Percentiles rank a stretch among this genome's conserved stretches.
These are phyloP conservation scores for Cydonia oblonga DNA, from an alignment of 331 rosid species.

Conservation along the genomic window DNA sequence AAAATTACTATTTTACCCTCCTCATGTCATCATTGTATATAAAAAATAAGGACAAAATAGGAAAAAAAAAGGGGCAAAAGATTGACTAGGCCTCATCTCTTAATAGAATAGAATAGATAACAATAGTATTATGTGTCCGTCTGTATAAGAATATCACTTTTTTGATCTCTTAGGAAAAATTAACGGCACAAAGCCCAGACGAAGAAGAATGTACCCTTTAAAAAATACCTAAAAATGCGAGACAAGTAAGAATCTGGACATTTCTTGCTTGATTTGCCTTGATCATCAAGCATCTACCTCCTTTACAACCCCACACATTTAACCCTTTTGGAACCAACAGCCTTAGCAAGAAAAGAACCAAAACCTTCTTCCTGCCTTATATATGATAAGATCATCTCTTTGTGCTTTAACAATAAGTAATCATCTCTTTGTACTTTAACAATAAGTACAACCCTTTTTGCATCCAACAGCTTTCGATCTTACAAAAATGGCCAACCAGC, in stretches of 20 bases:
- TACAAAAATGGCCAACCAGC: slow-evolving; percentile 45
- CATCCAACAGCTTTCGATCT: slow-evolving; percentile 17
- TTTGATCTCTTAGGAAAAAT: neutral
- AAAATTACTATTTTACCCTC: too few species aligned
- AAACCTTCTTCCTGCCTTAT: slow-evolving; percentile 11
- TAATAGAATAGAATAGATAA: too few species aligned
- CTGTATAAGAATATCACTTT: slow-evolving; percentile 37
- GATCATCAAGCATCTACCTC: slow-evolving; percentile 34
- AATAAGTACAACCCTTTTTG: slow-evolving; percentile 2
- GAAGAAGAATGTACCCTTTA: slow-evolving; percentile 16
- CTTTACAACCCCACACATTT: slow-evolving; percentile 52
- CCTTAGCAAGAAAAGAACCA: slow-evolving; percentile 70
- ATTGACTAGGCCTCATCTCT: too few species aligned
- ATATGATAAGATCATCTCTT: slow-evolving; percentile 5
- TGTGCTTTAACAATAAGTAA: slow-evolving; percentile 6
- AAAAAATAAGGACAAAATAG: too few species aligned
- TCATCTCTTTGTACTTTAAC: slow-evolving; percentile 1
- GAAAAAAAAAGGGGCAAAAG: too few species aligned
- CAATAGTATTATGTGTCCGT: neutral
- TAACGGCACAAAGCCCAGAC: neutral
- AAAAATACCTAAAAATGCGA: slow-evolving; percentile 22
- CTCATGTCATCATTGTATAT: too few species aligned
- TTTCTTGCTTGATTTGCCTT: slow-evolving; percentile 48
- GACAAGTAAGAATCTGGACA: slow-evolving; percentile 47
- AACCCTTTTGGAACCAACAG: slow-evolving; percentile 20